Percentiles rank a stretch among this genome's conserved stretches.
These are phyloP conservation scores for Calonectria pseudoreteaudii DNA, from an alignment of 2,329 filamentous ascomycete species.

Conservation along the genomic window DNA sequence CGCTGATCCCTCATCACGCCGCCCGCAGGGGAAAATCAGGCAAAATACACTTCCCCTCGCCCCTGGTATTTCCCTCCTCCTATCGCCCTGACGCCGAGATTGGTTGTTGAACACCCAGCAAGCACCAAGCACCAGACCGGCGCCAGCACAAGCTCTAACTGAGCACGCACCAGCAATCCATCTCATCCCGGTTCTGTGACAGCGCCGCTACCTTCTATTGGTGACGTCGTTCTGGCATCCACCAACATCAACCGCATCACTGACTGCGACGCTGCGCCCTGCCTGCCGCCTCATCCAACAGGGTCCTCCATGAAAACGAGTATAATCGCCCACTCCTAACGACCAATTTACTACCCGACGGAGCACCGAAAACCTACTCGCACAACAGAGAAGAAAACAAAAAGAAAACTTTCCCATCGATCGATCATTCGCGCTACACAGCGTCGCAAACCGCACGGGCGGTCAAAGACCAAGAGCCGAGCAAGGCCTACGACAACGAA, in stretches of 20 bases:
- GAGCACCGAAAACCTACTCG: neutral
- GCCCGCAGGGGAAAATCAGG: neutral
- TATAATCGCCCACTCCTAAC: neutral
- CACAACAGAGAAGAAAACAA: neutral
- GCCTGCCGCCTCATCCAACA: neutral
- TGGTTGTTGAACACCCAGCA: neutral
- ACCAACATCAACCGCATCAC: neutral
- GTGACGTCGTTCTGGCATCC: slow-evolving; percentile 9
- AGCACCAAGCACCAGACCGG: neutral
- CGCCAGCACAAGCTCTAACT: neutral
- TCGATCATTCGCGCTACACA: neutral
- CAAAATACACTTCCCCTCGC: neutral
- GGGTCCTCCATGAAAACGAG: neutral
- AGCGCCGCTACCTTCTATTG: neutral
- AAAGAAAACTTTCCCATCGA: neutral
- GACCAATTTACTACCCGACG: neutral
- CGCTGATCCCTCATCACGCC: neutral
- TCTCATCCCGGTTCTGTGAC: neutral
- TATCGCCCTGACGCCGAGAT: neutral
- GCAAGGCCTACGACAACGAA: neutral
- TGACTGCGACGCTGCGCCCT: neutral
- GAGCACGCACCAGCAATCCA: neutral
- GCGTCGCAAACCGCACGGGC: slow-evolving; percentile 3
- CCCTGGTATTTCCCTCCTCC: neutral
- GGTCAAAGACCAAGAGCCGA: neutral